Evolutionary conservation across 495 filamentous ascomycete genomes (phyloP), one percentile per base, ranked within the genome.

Genomic region (Trichoderma erinaceum): DNA sequence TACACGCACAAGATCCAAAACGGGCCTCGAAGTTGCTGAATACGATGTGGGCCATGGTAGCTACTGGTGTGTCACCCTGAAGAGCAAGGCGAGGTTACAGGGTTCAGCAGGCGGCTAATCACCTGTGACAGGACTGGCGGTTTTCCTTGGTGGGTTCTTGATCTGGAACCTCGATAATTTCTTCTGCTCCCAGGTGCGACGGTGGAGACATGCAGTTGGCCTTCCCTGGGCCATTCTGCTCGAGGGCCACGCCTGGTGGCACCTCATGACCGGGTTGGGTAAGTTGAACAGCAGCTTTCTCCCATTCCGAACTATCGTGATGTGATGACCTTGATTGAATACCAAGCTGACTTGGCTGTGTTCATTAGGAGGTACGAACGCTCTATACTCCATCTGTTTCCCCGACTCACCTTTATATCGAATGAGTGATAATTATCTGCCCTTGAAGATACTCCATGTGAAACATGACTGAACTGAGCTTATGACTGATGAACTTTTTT

Each of bases 211-310:
- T 67, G 75, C 84, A 65, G 77, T 97, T 46, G 88, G 89, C 25
- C 79, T 98, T 52, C 95, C 95, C 0, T 99, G 95, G 95, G 91
- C 94, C 1, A 84, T 96, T 11, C 67, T 97, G 13, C 79, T 97
- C 3, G 95, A 98, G 77, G 94, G 92, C 0, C 95, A 99, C 81
- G 95, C 92, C 13, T 98, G 95, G 95, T 99, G 95, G 94, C 95
- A 89, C 79, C 86, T 88, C 21, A 67, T 84, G 46, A 75, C 76
- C 18, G 73, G 74, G 70, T 68, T 80, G 41, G 69, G 75, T 75
- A 44, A 70, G 68, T 69, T 27, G 18, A 18, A 29, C 29, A 29
- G 29, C 44, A 25, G 63, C 0, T 38, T 41, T 25, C 64, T 16
- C 41, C 32, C 27, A 63, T 64, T 16, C 64, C 27, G 29, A 29